These are phyloP conservation scores for Blastobotrys capitulatus DNA, from an alignment of 1,139 yeast genomes.

Conservation along the genomic window DNA sequence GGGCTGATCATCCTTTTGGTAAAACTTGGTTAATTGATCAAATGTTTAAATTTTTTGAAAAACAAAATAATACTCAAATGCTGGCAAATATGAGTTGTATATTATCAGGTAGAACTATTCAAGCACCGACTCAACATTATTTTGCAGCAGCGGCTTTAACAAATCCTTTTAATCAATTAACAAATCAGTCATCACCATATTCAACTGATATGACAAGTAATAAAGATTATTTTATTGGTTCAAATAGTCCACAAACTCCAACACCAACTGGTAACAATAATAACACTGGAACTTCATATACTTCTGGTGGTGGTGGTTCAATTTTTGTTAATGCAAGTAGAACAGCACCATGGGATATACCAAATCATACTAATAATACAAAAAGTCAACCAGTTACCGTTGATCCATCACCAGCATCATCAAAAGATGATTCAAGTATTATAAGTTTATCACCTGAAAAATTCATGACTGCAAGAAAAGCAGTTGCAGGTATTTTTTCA, in stretches of 20 bases:
- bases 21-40: conserved; percentile 65
- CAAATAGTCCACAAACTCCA: not conserved
- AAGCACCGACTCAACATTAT: not conserved
- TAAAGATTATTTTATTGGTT: not conserved
- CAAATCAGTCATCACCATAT: not conserved
- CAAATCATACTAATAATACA: not conserved
- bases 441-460: conserved; percentile 26
- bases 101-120: conserved; percentile 23
- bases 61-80: conserved; percentile 72
- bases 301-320: not conserved
- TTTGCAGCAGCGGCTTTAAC: not conserved
- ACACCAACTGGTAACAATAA: too few relatives aligned
- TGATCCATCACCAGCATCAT: conserved; percentile 14
- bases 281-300: not conserved
- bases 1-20: conserved; percentile 86
- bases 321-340: conserved; percentile 5
- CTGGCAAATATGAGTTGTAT: conserved; percentile 83
- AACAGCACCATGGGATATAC: conserved; percentile 17
- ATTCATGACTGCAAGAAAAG: conserved; percentile 20
- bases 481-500: conserved; percentile 29
- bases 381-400: conserved; percentile 3
- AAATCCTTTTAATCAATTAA: not conserved
- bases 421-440: conserved; percentile 18
- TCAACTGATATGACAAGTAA: not conserved
- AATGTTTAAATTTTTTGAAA: conserved; percentile 60